Conservation (phyloP, 2,329 filamentous ascomycete genomes). For the Colletotrichum simmondsii region DNA sequence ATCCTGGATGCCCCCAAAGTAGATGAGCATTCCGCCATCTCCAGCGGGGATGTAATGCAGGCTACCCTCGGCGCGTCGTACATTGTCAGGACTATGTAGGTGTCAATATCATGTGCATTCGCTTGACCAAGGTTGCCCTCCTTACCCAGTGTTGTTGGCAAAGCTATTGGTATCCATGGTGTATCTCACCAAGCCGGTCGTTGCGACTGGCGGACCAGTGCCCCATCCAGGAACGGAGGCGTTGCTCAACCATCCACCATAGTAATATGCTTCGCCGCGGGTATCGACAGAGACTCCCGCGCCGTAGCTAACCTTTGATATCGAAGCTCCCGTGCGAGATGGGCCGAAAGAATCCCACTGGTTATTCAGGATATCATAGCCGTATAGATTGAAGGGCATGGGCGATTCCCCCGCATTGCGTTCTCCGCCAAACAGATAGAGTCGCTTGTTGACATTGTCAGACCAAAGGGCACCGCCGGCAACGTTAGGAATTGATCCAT, state of each 20-base stretch:
- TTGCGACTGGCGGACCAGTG: conserved; percentile 56
- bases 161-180: conserved; percentile 63
- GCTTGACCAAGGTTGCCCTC: neutral
- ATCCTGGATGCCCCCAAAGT: conserved; percentile 69
- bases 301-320: conserved; percentile 65
- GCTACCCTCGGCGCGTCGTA: conserved; percentile 67
- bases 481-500: conserved; percentile 61
- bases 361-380: conserved; percentile 67
- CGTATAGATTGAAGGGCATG: conserved; percentile 60
- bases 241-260: conserved; percentile 71
- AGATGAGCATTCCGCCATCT: conserved; percentile 68
- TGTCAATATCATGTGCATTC: neutral
- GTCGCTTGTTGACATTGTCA: conserved; percentile 70
- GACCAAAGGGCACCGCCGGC: conserved; percentile 64
- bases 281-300: conserved; percentile 65
- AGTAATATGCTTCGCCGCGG: conserved; percentile 68
- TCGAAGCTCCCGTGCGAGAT: conserved; percentile 43
- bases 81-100: conserved; percentile 52
- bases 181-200: conserved; percentile 65
- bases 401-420: conserved; percentile 53
- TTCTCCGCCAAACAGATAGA: conserved; percentile 73
- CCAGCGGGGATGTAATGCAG: conserved; percentile 71
- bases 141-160: conserved; percentile 60
- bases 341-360: conserved; percentile 62
- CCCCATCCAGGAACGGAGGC: conserved; percentile 62